Evolutionary conservation across 495 filamentous ascomycete genomes (phyloP).

Genomic region (Podospora didyma): DNA sequence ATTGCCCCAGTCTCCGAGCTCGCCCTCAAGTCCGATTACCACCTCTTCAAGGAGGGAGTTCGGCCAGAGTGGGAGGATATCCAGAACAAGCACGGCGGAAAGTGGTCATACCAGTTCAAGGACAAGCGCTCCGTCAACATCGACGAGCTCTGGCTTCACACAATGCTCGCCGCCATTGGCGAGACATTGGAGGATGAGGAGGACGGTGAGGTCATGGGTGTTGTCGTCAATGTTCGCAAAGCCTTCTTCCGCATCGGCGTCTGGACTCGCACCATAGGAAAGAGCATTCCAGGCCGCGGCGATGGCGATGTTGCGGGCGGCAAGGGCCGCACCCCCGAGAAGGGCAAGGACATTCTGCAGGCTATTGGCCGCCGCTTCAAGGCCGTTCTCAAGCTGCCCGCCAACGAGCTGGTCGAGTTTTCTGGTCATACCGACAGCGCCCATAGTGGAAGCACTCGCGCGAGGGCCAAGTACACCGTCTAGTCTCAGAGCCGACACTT

Average conservation of each 20-base stretch:
- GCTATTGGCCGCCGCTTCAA: slow-evolving; percentile 87
- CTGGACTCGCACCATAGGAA: slow-evolving; percentile 90
- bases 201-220: slow-evolving; percentile 97
- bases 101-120: slow-evolving; percentile 97
- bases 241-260: slow-evolving; percentile 92
- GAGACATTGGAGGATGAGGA: slow-evolving; percentile 95
- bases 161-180: slow-evolving; percentile 93
- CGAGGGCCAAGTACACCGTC: slow-evolving; percentile 88
- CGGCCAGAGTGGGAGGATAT: slow-evolving; percentile 97
- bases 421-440: slow-evolving; percentile 93
- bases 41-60: slow-evolving; percentile 96
- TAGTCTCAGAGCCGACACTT: slow-evolving; percentile 29
- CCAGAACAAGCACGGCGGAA: slow-evolving; percentile 98
- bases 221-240: slow-evolving; percentile 97
- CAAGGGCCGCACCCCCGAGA: slow-evolving; percentile 67
- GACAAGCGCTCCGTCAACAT: slow-evolving; percentile 86
- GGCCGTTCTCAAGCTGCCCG: slow-evolving; percentile 72
- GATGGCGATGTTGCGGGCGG: slow-evolving; percentile 62
- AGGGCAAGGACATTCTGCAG: slow-evolving; percentile 78
- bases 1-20: slow-evolving; percentile 94
- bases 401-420: slow-evolving; percentile 81
- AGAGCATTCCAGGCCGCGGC: slow-evolving; percentile 70
- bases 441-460: slow-evolving; percentile 85
- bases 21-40: slow-evolving; percentile 96
- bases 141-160: slow-evolving; percentile 94